These are phyloP conservation scores for Populus ilicifolia DNA, from an alignment of 345 rosid genomes.

Conservation along the genomic window DNA sequence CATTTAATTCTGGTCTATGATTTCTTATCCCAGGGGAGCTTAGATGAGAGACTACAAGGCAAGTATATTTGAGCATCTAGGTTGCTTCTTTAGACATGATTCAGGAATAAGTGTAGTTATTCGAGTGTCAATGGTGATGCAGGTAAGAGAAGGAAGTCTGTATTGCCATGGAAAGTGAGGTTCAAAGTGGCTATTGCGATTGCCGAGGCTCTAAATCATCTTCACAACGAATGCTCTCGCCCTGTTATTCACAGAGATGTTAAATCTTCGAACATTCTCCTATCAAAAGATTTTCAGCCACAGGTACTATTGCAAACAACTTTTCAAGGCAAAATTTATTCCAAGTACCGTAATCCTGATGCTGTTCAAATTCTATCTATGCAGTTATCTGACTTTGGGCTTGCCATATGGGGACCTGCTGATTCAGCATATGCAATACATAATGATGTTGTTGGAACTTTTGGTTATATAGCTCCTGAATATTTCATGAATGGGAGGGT, in stretches of 20 bases:
- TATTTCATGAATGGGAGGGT: conserved; percentile 27
- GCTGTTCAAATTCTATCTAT: neutral
- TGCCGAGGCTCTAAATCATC: conserved; percentile 27
- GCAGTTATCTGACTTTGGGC: conserved; percentile 30
- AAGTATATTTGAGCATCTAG: neutral
- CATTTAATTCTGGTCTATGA: conserved; percentile 24
- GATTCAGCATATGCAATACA: neutral
- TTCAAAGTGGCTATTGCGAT: conserved; percentile 23
- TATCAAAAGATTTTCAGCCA: conserved; percentile 20
- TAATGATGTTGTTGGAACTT: conserved; percentile 26
- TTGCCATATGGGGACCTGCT: conserved; percentile 22
- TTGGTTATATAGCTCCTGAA: conserved; percentile 35
- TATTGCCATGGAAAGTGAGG: conserved; percentile 26
- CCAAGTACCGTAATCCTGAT: neutral
- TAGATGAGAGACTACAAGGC: conserved; percentile 25
- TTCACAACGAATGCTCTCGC: conserved; percentile 16
- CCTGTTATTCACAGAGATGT: conserved; percentile 32
- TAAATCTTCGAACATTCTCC: conserved; percentile 29
- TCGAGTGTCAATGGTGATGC: neutral
- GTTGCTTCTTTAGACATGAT: neutral
- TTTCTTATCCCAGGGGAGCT: conserved; percentile 27
- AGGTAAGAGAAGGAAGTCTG: conserved; percentile 10
- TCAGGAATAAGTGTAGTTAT: neutral
- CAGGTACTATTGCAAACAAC: conserved; percentile 10
- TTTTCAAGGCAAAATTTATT: neutral